Base-by-base conservation (phyloP, 805 yeast genomes). In the Myxozyma sirexii region DNA sequence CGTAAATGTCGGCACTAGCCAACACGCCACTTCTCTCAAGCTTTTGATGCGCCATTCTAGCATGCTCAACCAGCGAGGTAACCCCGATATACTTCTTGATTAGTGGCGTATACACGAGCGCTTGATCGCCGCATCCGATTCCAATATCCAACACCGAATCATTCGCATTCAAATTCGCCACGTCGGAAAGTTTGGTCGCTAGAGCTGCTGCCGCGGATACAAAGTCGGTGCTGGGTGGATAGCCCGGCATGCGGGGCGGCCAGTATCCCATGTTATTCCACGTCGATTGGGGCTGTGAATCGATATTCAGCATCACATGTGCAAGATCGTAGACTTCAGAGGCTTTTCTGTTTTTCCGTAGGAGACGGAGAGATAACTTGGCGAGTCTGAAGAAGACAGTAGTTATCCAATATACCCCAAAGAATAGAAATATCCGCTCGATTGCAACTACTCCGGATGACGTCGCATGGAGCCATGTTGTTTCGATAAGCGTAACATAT, bases 221-320 rank as follows among this genome's bases (percentile, higher is more conserved):
- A 29, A 53, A 57, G 2, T 42, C 45, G 4, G 41, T 17, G 8
- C n/a, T 21, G 12, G 29, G 7, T 12, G 33, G 12, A 17, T 23
- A 24, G 1, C 4, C 6, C 17, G 26, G 15, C 33, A 17, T n/a
- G 2, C 31, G 35, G 5, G 41, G 21, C 2, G 55, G 39, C 65
- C 65, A 62, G 43, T 43, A 47, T 19, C 65, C 65, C 65, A 62
- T 62, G 39, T 62, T 62, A 47, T 62, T 62, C 65, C 65, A 62
- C 4, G 54, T 45, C 27, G 63, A 45, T 2, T 47, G 44, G 15
- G 54, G 46, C 2, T 29, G 33, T 15, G 55, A 21, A 26, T 50
- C 59, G 23, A 62, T 17, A 29, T 62, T 62, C 21, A 62, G 51
- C 63, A 62, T 52, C 17, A 62, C 52, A 35, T 62, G 65, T n/a